Evolutionary conservation across 2,329 filamentous ascomycete species (phyloP).

Genomic region (Neopestalotiopsis sp.): DNA sequence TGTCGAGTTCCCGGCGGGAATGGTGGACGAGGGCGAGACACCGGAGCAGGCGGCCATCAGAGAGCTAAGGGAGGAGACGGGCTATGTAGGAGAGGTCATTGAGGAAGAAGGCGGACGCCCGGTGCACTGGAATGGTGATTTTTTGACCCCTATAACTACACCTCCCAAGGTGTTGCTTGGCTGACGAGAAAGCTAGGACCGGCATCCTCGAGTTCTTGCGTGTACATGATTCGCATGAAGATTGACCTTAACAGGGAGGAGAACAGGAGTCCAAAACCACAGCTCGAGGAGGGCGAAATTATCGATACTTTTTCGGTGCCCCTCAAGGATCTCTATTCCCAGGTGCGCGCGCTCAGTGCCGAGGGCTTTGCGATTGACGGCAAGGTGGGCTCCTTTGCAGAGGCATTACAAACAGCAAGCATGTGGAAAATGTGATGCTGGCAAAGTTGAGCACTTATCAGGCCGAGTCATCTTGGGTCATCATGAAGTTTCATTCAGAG

Average conservation of each 20-base stretch:
- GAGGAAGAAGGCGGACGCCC: conserved; percentile 29
- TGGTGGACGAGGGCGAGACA: conserved; percentile 45
- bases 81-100: conserved; percentile 41
- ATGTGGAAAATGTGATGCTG: not conserved
- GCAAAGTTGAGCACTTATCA: not conserved
- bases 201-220: conserved; percentile 36
- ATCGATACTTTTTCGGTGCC: conserved; percentile 58
- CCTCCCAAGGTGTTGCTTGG: not conserved
- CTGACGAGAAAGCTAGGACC: conserved; percentile 27
- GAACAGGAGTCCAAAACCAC: conserved; percentile 50
- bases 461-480: too few relatives aligned
- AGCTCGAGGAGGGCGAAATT: conserved; percentile 57
- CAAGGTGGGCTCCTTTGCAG: conserved; percentile 38
- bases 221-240: conserved; percentile 47
- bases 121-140: conserved; percentile 36
- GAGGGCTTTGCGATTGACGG: conserved; percentile 38
- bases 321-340: conserved; percentile 48
- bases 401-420: conserved; percentile 33
- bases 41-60: conserved; percentile 43
- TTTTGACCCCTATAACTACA: too few relatives aligned
- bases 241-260: conserved; percentile 49
- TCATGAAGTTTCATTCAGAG: too few relatives aligned
- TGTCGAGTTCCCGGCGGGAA: conserved; percentile 44
- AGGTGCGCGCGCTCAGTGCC: conserved; percentile 48
- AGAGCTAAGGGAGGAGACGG: conserved; percentile 45